phyloP scores from a whole-genome alignment of 306 rosid genomes.

The Castanea mollissima region DNA sequence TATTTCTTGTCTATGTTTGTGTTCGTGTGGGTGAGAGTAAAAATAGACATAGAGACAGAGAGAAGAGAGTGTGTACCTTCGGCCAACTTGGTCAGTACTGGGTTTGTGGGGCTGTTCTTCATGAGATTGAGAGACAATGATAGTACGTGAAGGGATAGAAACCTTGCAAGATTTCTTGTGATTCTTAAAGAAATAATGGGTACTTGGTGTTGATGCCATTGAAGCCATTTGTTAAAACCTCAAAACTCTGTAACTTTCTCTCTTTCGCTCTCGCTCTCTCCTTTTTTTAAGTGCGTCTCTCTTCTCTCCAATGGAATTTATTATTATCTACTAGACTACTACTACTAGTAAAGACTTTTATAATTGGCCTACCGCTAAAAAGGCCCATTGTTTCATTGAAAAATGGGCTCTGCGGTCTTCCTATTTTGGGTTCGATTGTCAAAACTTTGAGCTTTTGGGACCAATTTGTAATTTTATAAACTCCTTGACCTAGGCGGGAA shows the following conservation, averaged over 20 bases:
- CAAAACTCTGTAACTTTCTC: background rate
- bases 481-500: constrained; percentile 3
- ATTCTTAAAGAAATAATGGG: constrained; percentile 5
- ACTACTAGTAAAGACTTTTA: no score
- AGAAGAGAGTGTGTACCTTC: constrained; percentile 40
- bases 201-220: constrained; percentile 27
- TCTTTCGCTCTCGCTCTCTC: background rate
- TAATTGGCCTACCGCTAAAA: background rate
- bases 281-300: no score
- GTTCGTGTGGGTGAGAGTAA: background rate
- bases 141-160: constrained; percentile 14
- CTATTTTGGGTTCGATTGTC: background rate
- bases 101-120: constrained; percentile 23
- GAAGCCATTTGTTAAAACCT: constrained; percentile 36
- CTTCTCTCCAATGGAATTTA: background rate
- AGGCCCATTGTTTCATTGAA: background rate
- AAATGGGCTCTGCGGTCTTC: background rate
- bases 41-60: background rate
- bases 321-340: no score
- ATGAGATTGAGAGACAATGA: constrained; percentile 16
- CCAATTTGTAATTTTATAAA: background rate
- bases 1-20: background rate
- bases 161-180: background rate
- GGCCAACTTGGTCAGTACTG: constrained; percentile 28
- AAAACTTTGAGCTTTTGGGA: background rate